Conservation (phyloP, 1,284 basidiomycete species). For the Leccinum proliferum region DNA sequence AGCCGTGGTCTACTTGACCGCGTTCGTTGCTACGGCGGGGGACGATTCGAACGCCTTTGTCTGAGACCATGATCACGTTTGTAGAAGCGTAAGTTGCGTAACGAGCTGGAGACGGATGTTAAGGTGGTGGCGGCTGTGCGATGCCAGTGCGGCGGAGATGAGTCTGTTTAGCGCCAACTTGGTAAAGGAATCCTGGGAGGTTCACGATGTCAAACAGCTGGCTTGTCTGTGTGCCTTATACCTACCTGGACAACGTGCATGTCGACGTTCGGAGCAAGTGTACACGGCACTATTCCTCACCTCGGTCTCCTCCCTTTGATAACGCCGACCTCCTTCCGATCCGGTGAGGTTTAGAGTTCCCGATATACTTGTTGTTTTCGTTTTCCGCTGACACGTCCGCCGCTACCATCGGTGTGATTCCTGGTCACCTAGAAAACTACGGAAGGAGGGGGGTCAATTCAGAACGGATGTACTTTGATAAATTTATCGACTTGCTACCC, state of each 20-base stretch:
- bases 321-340: neutral
- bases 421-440: neutral
- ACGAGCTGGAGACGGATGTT: neutral
- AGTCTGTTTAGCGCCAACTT: neutral
- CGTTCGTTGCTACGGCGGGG: constrained; percentile 62
- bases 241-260: neutral
- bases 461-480: neutral
- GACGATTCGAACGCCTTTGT: constrained; percentile 36
- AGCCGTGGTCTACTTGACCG: constrained; percentile 80
- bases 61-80: constrained; percentile 12
- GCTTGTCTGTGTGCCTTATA: constrained; percentile 15
- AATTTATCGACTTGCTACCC: constrained; percentile 4
- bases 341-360: neutral
- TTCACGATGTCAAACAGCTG: neutral
- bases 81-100: neutral
- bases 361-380: neutral
- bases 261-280: neutral
- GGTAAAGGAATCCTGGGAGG: constrained; percentile 7
- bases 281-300: neutral
- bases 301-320: neutral
- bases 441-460: neutral
- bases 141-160: neutral
- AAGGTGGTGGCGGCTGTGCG: neutral
- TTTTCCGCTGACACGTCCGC: neutral
- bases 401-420: neutral